phyloP scores from a whole-genome alignment of 2,329 filamentous ascomycete species.

The Rachicladosporium sp. region DNA sequence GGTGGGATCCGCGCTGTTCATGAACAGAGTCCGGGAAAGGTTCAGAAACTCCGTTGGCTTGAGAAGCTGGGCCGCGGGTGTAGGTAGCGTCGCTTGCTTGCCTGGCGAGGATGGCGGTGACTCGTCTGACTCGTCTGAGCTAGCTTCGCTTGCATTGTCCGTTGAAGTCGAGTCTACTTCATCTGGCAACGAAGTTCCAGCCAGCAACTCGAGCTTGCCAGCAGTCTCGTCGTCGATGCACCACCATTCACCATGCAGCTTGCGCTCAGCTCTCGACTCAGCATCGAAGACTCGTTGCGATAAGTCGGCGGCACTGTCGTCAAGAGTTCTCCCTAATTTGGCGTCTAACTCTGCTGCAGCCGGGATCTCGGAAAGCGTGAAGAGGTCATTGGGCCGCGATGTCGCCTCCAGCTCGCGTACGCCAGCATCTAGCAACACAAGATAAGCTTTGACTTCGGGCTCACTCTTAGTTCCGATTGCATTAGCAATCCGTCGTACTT shows the following conservation, averaged over 20 bases:
- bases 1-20: conserved; percentile 45
- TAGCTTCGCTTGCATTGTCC: neutral
- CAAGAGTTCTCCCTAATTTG: conserved; percentile 53
- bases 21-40: conserved; percentile 57
- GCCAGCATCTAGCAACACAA: conserved; percentile 49
- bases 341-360: conserved; percentile 61
- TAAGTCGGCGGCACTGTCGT: conserved; percentile 55
- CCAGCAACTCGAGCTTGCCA: conserved; percentile 17
- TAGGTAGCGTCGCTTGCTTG: no score
- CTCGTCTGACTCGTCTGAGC: conserved; percentile 1
- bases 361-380: conserved; percentile 45
- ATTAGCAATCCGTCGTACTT: conserved; percentile 49
- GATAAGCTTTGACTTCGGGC: conserved; percentile 60
- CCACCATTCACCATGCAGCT: conserved; percentile 53
- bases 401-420: conserved; percentile 27
- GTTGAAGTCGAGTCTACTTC: conserved; percentile 9
- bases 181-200: conserved; percentile 10
- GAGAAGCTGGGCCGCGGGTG: conserved; percentile 47
- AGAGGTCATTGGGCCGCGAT: conserved; percentile 27
- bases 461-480: conserved; percentile 59
- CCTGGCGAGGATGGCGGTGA: no score
- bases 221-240: conserved; percentile 40
- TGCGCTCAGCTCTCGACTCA: conserved; percentile 31
- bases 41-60: conserved; percentile 47
- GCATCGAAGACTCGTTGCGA: conserved; percentile 46